A percentile compares a stretch with the other conserved stretches of the same genome.
Evolutionary conservation across 2,329 filamentous ascomycete genomes (phyloP).

Genomic region (Gaeumannomyces sp.): DNA sequence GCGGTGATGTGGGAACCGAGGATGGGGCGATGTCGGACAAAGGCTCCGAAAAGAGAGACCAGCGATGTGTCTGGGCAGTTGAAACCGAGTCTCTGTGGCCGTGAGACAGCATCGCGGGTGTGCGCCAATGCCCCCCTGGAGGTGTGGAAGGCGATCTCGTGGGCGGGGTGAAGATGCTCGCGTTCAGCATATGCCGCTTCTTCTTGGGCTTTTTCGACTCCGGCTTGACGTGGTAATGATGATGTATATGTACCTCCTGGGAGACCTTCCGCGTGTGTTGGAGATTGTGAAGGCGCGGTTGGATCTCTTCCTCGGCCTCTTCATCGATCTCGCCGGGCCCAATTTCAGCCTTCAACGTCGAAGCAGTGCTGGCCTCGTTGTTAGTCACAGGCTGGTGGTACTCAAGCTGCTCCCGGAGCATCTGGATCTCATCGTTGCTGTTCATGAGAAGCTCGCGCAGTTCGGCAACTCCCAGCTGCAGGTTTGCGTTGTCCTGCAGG

Average conservation of each 20-base stretch:
- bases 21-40: conserved; percentile 61
- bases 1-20: conserved; percentile 76
- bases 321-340: conserved; percentile 24
- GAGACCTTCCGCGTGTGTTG: conserved; percentile 36
- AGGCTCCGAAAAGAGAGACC: conserved; percentile 56
- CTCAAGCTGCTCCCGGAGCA: conserved; percentile 72
- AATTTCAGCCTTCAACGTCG: conserved; percentile 67
- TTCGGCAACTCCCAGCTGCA: conserved; percentile 89
- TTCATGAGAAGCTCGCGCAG: conserved; percentile 82
- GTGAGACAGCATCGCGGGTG: conserved; percentile 36
- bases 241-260: conserved; percentile 84
- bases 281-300: background rate
- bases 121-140: conserved; percentile 29
- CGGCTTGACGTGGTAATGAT: conserved; percentile 76
- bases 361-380: conserved; percentile 30
- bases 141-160: conserved; percentile 34
- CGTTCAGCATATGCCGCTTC: conserved; percentile 59
- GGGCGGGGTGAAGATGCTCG: conserved; percentile 55
- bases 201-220: conserved; percentile 63
- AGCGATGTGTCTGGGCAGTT: conserved; percentile 46
- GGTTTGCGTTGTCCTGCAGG: conserved; percentile 86
- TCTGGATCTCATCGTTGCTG: conserved; percentile 91
- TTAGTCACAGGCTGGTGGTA: conserved; percentile 65
- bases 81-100: conserved; percentile 45
- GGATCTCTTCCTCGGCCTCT: background rate